These are phyloP conservation scores for Phytophthora litchii DNA, from an alignment of 352 stramenopile species.

Conservation along the genomic window DNA sequence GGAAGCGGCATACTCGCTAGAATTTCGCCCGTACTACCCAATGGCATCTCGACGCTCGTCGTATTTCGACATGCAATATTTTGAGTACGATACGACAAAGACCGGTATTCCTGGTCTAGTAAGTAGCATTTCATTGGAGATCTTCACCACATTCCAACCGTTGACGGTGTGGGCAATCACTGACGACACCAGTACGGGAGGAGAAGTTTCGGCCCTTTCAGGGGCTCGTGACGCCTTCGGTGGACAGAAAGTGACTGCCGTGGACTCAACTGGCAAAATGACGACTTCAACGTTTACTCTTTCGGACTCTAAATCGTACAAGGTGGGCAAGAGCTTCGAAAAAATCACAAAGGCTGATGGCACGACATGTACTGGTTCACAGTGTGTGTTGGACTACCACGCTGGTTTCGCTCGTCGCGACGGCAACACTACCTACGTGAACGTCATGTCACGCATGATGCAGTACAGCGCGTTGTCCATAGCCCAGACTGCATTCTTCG, in stretches of 20 bases:
- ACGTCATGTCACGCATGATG: constrained; percentile 90
- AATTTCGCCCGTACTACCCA: constrained; percentile 90
- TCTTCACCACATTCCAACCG: constrained; percentile 76
- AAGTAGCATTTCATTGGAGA: constrained; percentile 52
- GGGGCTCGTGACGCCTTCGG: constrained; percentile 49
- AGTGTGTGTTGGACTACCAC: constrained; percentile 67
- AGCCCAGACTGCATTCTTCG: constrained; percentile 88
- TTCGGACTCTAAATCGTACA: constrained; percentile 45
- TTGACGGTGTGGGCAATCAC: constrained; percentile 81
- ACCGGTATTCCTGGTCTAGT: constrained; percentile 53
- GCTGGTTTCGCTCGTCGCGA: constrained; percentile 53
- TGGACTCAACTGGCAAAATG: constrained; percentile 43
- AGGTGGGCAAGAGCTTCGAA: constrained; percentile 53
- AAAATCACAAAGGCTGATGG: constrained; percentile 47
- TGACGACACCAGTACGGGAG: constrained; percentile 26
- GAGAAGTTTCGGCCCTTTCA: constrained; percentile 36
- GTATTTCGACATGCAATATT: constrained; percentile 91
- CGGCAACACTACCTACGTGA: constrained; percentile 43
- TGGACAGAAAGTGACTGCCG: constrained; percentile 35
- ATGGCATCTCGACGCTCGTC: constrained; percentile 79
- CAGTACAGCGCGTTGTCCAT: constrained; percentile 84
- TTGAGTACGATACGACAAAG: constrained; percentile 65
- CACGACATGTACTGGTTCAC: constrained; percentile 35
- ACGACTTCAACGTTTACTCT: constrained; percentile 39
- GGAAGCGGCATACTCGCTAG: constrained; percentile 49